Evolutionary conservation across 2,329 filamentous ascomycete genomes (phyloP).

Genomic region (Neocucurbitaria cava): DNA sequence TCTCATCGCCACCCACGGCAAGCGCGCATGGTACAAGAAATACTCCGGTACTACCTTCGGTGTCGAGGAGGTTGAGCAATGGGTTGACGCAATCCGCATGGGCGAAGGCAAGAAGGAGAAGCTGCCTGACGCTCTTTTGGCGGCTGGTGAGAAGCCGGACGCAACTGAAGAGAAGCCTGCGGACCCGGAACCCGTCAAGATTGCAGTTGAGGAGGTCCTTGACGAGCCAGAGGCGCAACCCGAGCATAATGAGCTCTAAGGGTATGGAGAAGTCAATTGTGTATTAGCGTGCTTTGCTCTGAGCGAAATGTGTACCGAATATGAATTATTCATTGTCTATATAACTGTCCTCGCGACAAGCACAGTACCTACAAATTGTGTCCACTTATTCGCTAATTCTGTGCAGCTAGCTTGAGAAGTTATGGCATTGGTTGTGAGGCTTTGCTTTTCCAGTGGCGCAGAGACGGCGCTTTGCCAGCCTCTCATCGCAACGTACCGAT

Average conservation of each 20-base stretch:
- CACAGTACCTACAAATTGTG: too few relatives aligned
- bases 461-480: too few relatives aligned
- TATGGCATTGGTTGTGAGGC: too few relatives aligned
- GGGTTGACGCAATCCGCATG: conserved; percentile 91
- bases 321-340: neutral
- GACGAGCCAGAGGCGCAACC: conserved; percentile 24
- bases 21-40: conserved; percentile 83
- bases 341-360: neutral
- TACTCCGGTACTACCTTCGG: conserved; percentile 68
- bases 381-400: too few relatives aligned
- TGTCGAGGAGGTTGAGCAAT: conserved; percentile 72
- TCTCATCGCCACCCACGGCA: conserved; percentile 82
- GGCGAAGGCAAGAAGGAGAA: conserved; percentile 83
- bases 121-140: conserved; percentile 60
- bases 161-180: conserved; percentile 29
- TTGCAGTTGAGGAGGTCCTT: conserved; percentile 40
- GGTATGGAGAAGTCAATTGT: neutral
- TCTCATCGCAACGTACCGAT: too few relatives aligned
- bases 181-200: conserved; percentile 40
- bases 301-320: neutral
- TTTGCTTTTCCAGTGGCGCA: too few relatives aligned
- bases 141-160: conserved; percentile 27
- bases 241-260: conserved; percentile 37
- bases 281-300: neutral
- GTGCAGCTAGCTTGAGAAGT: too few relatives aligned